Evolutionary conservation across 306 rosid species (phyloP), one percentile per base, ranked within the genome.

Genomic region (Vigna reflexopilosa): DNA sequence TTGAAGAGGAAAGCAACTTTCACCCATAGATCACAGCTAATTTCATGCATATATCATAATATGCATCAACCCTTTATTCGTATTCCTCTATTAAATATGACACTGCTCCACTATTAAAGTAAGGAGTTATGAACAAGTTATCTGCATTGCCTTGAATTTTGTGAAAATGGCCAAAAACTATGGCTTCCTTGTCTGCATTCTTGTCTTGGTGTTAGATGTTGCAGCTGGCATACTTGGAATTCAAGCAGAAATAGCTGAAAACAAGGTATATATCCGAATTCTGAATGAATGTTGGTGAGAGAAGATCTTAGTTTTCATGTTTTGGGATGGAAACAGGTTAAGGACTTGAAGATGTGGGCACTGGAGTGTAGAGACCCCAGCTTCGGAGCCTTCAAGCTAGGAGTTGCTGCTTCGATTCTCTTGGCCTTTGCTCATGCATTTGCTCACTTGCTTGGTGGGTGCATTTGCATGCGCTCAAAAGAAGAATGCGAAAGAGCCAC

Each of bases 221-320:
- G 80, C 71, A 1, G 98, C 96, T 0, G 98, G 97, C 54, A 91
- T 91, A 62, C 97, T 95, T 48, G 97, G 96, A 70, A 87, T 95
- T 76, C 73, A 92, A 55, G 98, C 98, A 6, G 96, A 89, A 77
- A 76, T 95, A 20, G 81, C 93, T 51, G 90, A 92, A 84, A 88
- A 91, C 83, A 95, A 91, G 97, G 98, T 67, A n/a, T 44, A 11
- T 44, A 1, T 44, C 49, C 3, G 5, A 45, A 45, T 11, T 16
- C 4, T 36, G 15, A 32, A 32, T 24, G 2, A 32, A 32, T 24
- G 2, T 58, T 3, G 7, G 50, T 48, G 17, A 64, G 12, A 38
- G 42, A 28, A 67, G 15, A 38, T 14, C 11, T 40, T 40, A 7
- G 1, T 22, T 30, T 51, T 42, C 0, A 14, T 38, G 6, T 40